A percentile compares a stretch with the other conserved stretches of the same genome.
These are phyloP conservation scores for Acmispon strigosus DNA, from an alignment of 306 rosid genomes.

Conservation along the genomic window DNA sequence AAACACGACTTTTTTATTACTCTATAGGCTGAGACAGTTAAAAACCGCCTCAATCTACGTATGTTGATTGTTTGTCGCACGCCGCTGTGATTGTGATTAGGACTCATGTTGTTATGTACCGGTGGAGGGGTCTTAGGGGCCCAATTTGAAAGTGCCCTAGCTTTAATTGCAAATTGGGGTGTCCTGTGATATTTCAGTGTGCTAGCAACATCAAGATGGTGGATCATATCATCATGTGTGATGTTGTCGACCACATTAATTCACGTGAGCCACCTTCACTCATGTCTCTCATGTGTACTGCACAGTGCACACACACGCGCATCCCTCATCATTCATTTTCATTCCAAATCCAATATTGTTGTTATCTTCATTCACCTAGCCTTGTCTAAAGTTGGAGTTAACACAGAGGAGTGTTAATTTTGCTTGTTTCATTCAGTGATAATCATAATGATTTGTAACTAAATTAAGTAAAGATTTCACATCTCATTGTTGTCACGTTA, in stretches of 20 bases:
- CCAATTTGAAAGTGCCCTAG: background rate
- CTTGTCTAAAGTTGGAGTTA: background rate
- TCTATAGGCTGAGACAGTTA: no score
- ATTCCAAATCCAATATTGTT: background rate
- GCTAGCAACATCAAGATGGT: background rate
- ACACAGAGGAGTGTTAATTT: background rate
- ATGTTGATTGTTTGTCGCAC: no score
- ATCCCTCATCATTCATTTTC: constrained; percentile 12
- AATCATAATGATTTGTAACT: background rate
- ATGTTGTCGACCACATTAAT: constrained; percentile 34
- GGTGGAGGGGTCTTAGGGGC: background rate
- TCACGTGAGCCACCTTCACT: constrained; percentile 60
- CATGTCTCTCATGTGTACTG: constrained; percentile 32
- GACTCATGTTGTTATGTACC: background rate
- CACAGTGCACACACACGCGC: background rate
- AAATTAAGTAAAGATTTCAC: background rate
- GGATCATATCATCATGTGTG: background rate
- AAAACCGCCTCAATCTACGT: no score
- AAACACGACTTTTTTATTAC: no score
- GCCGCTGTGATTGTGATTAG: no score
- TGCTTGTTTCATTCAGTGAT: constrained; percentile 12
- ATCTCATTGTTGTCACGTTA: constrained; percentile 41
- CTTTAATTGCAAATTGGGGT: constrained; percentile 16
- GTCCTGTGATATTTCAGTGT: constrained; percentile 11
- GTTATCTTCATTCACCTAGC: background rate